Evolutionary conservation across 768 basidiomycete genomes (phyloP), one percentile per base, ranked within the genome.

Genomic region (Podaxis sp.): DNA sequence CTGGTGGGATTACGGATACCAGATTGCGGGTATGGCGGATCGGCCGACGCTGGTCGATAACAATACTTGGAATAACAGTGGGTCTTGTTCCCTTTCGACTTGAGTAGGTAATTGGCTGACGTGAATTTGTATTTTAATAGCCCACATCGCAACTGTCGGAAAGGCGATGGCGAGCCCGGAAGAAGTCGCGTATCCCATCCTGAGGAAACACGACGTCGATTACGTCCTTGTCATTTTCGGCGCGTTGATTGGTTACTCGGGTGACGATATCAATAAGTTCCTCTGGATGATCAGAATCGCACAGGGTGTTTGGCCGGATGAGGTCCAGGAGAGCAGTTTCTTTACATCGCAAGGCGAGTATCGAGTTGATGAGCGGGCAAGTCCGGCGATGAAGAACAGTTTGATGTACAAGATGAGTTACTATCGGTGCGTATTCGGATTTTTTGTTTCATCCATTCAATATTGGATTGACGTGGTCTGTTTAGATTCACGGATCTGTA

Each of bases 1-100:
- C 64, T 99, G 97, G 97, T 98, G 97, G 97, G 97, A 98, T 77
- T 99, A 98, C 67, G 97, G 96, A 29, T 98, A 99, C 73, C 96
- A 98, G 75, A 98, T 98, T 70, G 97, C 97, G 43, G 97, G 97
- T 43, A 97, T 98, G 93, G 96, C 97, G 24, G 95, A 98, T 77
- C 80, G 96, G 50, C 89, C 94, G 13, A 98, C 96, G 1, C 77
- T 98, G 67, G 96, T 98, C 19, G 96, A 99, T 75, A 98, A 99
- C 78, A 98, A 98, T 73, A 99, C 97, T 0, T 98, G 97, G 97
- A 98, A 99, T 76, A 98, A 98, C 77, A 99, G 95, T 92, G 70
- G 70, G 92, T 82, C 57, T 17, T 64, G n/a, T 29, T 57, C 43
- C 55, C 43, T 53, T 50, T 29, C 47, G 6, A 60, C 53, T 15